phyloP scores from a whole-genome alignment of 2,329 filamentous ascomycete species.

The Calycina marina region DNA sequence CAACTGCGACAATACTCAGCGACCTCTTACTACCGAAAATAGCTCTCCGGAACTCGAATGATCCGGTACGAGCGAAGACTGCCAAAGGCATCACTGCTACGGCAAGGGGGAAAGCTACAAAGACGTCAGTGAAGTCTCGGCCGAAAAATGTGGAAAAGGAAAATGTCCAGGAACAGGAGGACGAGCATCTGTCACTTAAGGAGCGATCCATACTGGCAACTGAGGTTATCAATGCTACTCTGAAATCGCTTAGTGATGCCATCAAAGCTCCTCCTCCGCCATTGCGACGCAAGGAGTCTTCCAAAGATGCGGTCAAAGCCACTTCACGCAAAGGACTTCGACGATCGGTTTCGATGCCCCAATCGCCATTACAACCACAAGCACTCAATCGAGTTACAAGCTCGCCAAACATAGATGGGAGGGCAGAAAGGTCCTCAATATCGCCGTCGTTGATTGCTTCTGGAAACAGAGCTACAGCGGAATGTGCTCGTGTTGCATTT shows the following conservation, averaged over 20 bases:
- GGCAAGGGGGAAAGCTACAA: slow-evolving; percentile 11
- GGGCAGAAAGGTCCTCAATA: slow-evolving; percentile 25
- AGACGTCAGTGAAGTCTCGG: slow-evolving; percentile 12
- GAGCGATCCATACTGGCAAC: slow-evolving; percentile 57
- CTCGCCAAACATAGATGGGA: slow-evolving; percentile 37
- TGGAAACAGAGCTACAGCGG: slow-evolving; percentile 26
- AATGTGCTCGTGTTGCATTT: slow-evolving; percentile 57
- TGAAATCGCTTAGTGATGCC: slow-evolving; percentile 55
- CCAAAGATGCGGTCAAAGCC: slow-evolving; percentile 26
- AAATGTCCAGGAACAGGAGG: slow-evolving; percentile 15
- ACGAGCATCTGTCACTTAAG: slow-evolving; percentile 32
- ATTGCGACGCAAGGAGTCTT: slow-evolving; percentile 12
- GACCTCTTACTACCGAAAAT: slow-evolving; percentile 28
- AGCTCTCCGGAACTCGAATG: slow-evolving; percentile 4
- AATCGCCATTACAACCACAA: slow-evolving; percentile 46
- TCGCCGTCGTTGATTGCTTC: slow-evolving; percentile 20
- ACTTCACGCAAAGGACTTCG: slow-evolving; percentile 29
- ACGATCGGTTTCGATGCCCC: slow-evolving; percentile 41
- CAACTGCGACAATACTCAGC: slow-evolving; percentile 31
- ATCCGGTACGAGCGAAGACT: slow-evolving; percentile 5
- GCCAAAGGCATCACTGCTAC: slow-evolving; percentile 4
- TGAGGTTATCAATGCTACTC: slow-evolving; percentile 53
- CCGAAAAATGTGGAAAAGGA: slow-evolving; percentile 21
- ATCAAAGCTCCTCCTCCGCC: slow-evolving; percentile 31
- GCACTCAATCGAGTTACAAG: slow-evolving; percentile 46